phyloP scores from a whole-genome alignment of 108 stramenopile species.

The Nannochloropsis gaditana region DNA sequence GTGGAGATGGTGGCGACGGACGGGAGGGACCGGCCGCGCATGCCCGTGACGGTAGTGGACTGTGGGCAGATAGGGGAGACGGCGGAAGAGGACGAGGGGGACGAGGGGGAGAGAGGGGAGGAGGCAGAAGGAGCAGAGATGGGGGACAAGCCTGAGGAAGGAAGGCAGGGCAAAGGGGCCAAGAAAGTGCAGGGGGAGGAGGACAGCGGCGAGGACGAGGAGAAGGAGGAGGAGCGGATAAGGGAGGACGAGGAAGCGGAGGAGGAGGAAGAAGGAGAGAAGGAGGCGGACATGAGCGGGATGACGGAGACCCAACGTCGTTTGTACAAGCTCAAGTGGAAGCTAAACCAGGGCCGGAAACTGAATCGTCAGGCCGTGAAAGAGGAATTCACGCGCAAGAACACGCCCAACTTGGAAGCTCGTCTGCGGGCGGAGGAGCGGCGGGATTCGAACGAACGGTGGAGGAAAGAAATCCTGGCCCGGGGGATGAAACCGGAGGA shows the following conservation, averaged over 20 bases:
- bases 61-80: slow-evolving; percentile 63
- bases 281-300: background rate
- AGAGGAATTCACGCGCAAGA: slow-evolving; percentile 9
- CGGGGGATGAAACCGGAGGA: slow-evolving; percentile 43
- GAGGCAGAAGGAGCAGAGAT: slow-evolving; percentile 22
- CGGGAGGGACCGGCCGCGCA: slow-evolving; percentile 68
- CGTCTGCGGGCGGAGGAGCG: slow-evolving; percentile 1
- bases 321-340: slow-evolving; percentile 24
- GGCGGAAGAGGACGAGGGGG: slow-evolving; percentile 37
- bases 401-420: background rate
- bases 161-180: slow-evolving; percentile 29
- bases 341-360: slow-evolving; percentile 36
- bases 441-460: slow-evolving; percentile 31
- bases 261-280: background rate
- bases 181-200: slow-evolving; percentile 31
- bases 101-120: slow-evolving; percentile 33
- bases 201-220: slow-evolving; percentile 34
- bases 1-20: slow-evolving; percentile 72
- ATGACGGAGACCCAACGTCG: slow-evolving; percentile 21
- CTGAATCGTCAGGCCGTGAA: slow-evolving; percentile 20
- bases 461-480: slow-evolving; percentile 46
- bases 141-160: slow-evolving; percentile 24
- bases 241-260: slow-evolving; percentile 26
- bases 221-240: slow-evolving; percentile 29
- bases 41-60: slow-evolving; percentile 66